Conservation (phyloP, 1,139 yeast genomes). For the Zygosaccharomyces pseudobailii region DNA sequence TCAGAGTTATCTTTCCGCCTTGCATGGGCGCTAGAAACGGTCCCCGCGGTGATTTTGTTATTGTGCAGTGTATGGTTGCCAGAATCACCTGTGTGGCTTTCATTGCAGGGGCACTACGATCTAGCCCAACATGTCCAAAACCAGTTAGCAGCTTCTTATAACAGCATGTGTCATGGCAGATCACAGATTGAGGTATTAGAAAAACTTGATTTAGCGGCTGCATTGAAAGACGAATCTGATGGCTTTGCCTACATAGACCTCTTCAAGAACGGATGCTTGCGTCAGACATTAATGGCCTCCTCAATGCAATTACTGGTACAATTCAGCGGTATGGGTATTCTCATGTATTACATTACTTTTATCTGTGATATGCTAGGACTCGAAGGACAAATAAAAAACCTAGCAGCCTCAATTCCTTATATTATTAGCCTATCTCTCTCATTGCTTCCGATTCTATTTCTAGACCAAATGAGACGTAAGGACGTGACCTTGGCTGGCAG, state of each 20-base stretch:
- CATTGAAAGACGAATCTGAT: conserved; percentile 36
- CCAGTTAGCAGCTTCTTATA: conserved; percentile 14
- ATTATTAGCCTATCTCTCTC: conserved; percentile 46
- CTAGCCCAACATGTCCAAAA: conserved; percentile 22
- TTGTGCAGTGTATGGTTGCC: conserved; percentile 45
- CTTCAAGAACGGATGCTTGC: conserved; percentile 39
- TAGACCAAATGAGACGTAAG: conserved; percentile 46
- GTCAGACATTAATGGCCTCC: conserved; percentile 48
- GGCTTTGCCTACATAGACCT: conserved; percentile 42
- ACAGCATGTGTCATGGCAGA: conserved; percentile 12
- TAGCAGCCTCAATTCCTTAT: conserved; percentile 50
- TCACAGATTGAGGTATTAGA: conserved; percentile 37
- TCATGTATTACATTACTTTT: conserved; percentile 60
- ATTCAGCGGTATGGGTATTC: conserved; percentile 62
- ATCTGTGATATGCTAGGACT: conserved; percentile 57
- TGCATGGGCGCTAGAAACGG: conserved; percentile 64
- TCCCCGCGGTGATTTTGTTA: conserved; percentile 54
- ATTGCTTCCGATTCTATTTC: conserved; percentile 39
- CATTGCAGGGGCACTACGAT: conserved; percentile 19
- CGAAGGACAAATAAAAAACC: conserved; percentile 41
- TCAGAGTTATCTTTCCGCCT: conserved; percentile 54
- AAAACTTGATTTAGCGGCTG: conserved; percentile 40
- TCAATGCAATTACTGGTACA: conserved; percentile 58
- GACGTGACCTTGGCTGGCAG: conserved; percentile 46
- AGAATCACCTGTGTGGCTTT: conserved; percentile 69